Percentiles rank a stretch among this genome's conserved stretches.
These are phyloP conservation scores for Alternaria solani DNA, from an alignment of 2,329 filamentous ascomycete species.

Conservation along the genomic window DNA sequence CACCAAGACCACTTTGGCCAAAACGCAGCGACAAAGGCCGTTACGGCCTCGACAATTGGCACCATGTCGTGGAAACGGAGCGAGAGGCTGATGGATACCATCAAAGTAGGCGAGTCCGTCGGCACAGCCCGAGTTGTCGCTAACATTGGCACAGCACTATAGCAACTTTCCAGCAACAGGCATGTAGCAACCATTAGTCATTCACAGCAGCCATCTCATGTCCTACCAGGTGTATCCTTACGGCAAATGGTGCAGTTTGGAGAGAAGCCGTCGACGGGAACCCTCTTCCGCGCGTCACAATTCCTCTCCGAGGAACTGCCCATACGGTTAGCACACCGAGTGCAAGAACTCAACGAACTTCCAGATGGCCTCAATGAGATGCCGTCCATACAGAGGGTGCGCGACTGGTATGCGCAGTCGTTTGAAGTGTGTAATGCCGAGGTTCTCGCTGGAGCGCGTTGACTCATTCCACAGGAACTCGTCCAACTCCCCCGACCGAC, in stretches of 20 bases:
- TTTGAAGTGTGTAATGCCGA: slow-evolving; percentile 77
- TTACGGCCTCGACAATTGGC: slow-evolving; percentile 47
- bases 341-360: slow-evolving; percentile 89
- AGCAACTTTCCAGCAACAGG: slow-evolving; percentile 96
- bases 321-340: slow-evolving; percentile 93
- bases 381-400: slow-evolving; percentile 93
- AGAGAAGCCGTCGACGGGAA: slow-evolving; percentile 88
- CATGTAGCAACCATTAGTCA: slow-evolving; percentile 77
- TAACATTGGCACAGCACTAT: slow-evolving; percentile 69
- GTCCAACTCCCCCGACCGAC: slow-evolving; percentile 82
- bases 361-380: slow-evolving; percentile 97
- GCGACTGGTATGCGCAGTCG: slow-evolving; percentile 99
- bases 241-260: slow-evolving; percentile 99
- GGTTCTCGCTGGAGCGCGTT: slow-evolving; percentile 19
- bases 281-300: slow-evolving; percentile 95
- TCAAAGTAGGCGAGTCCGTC: slow-evolving; percentile 63
- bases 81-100: slow-evolving; percentile 92
- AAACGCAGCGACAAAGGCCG: slow-evolving; percentile 41
- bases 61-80: slow-evolving; percentile 94
- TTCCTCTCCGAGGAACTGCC: slow-evolving; percentile 98
- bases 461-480: slow-evolving; percentile 75
- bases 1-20: slow-evolving; percentile 41
- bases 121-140: slow-evolving; percentile 20
- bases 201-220: slow-evolving; percentile 25
- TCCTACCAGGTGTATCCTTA: slow-evolving; percentile 66